Conservation (phyloP, 2,329 filamentous ascomycete species). For the Periconia sp. region DNA sequence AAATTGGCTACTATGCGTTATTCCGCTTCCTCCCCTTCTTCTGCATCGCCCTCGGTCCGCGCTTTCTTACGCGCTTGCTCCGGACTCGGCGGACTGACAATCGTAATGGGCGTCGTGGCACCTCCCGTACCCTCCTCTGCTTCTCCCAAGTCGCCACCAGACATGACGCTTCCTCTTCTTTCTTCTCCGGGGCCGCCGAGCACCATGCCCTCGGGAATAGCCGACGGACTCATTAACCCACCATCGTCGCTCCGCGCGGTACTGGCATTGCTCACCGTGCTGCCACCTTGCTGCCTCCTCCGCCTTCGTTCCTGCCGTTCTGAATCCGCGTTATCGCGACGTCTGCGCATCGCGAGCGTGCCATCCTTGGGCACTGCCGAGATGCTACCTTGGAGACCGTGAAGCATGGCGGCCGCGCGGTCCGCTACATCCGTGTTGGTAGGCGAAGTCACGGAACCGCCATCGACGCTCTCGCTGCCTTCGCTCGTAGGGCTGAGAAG, state of each 20-base stretch:
- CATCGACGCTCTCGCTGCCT: conserved; percentile 27
- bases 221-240: conserved; percentile 32
- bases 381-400: conserved; percentile 72
- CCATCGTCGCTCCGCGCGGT: conserved; percentile 34
- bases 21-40: background rate
- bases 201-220: conserved; percentile 35
- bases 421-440: conserved; percentile 71
- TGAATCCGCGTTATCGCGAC: conserved; percentile 76
- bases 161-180: conserved; percentile 11
- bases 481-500: conserved; percentile 55
- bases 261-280: conserved; percentile 27
- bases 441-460: conserved; percentile 32
- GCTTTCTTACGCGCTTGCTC: conserved; percentile 18
- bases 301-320: conserved; percentile 71
- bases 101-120: conserved; percentile 32
- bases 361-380: conserved; percentile 51
- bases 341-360: conserved; percentile 58
- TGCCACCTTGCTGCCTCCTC: conserved; percentile 43
- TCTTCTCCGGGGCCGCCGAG: conserved; percentile 2
- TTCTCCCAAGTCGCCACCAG: background rate
- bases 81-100: conserved; percentile 43
- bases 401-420: conserved; percentile 78
- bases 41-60: background rate
- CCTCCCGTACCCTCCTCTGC: conserved; percentile 1
- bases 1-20: background rate